These are phyloP conservation scores for Echinochloa phyllopogon DNA, from an alignment of 176 grass and related monocot genomes.

Conservation along the genomic window DNA sequence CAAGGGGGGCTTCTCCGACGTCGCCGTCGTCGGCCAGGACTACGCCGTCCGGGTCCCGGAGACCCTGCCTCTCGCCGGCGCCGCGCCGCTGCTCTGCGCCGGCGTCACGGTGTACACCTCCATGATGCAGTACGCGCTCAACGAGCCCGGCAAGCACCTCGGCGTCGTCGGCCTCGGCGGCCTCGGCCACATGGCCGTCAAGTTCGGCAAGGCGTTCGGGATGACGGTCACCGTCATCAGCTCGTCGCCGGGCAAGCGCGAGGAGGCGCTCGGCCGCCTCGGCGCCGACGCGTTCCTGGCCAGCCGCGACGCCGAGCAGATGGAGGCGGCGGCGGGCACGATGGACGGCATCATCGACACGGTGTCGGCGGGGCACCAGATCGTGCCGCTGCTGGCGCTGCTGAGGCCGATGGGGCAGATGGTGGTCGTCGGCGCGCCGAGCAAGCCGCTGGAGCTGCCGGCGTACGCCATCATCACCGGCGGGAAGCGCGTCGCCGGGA, in stretches of 20 bases:
- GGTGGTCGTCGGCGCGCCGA: conserved; percentile 50
- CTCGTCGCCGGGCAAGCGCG: conserved; percentile 42
- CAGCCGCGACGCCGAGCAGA: conserved; percentile 42
- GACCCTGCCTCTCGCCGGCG: conserved; percentile 30
- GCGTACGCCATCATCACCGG: conserved; percentile 28
- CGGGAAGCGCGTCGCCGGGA: conserved; percentile 47
- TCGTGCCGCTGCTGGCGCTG: conserved; percentile 44
- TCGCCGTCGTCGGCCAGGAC: conserved; percentile 33
- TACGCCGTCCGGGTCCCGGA: conserved; percentile 46
- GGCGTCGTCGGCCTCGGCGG: conserved; percentile 60
- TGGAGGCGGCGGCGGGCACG: conserved; percentile 42
- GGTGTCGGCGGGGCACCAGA: conserved; percentile 51
- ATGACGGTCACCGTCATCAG: conserved; percentile 66
- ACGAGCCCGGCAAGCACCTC: conserved; percentile 46
- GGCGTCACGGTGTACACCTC: conserved; percentile 57
- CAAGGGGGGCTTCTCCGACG: conserved; percentile 53
- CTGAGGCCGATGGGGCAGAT: conserved; percentile 50
- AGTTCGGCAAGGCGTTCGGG: conserved; percentile 64
- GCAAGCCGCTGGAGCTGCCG: conserved; percentile 47
- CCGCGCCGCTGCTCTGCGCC: conserved; percentile 57
- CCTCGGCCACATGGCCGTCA: conserved; percentile 59
- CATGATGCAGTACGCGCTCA: conserved; percentile 46
- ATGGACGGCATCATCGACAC: conserved; percentile 73
- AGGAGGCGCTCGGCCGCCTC: conserved; percentile 52
- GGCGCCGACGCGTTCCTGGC: conserved; percentile 59